phyloP scores from a whole-genome alignment of 345 rosid species.

The Abelmoschus esculentus region DNA sequence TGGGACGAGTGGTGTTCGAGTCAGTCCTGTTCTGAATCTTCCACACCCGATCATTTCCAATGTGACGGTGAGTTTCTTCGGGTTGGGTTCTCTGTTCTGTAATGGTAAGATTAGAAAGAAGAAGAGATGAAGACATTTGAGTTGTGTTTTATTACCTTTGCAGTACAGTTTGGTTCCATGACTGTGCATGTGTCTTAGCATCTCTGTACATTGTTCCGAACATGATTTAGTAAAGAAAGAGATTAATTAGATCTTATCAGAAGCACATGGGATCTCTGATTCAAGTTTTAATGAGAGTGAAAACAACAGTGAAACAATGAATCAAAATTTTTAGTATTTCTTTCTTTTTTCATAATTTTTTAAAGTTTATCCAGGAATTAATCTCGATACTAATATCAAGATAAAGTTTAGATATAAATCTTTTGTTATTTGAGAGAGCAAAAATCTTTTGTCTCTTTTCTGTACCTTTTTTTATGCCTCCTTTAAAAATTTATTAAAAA shows the following conservation, averaged over 20 bases:
- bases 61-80: constrained; percentile 51
- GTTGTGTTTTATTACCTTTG: too few species aligned
- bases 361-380: too few species aligned
- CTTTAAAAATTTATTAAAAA: too few species aligned
- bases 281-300: constrained; percentile 1
- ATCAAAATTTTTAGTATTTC: neutral
- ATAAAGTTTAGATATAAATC: too few species aligned
- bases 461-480: too few species aligned
- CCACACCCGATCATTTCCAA: constrained; percentile 59
- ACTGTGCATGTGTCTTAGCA: neutral
- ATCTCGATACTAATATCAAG: too few species aligned
- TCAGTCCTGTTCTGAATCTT: constrained; percentile 67
- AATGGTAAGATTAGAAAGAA: constrained; percentile 60
- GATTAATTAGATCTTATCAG: constrained; percentile 16
- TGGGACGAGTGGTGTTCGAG: constrained; percentile 50
- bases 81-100: constrained; percentile 71
- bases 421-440: too few species aligned
- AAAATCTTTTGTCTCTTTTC: too few species aligned
- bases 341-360: too few species aligned
- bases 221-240: constrained; percentile 7
- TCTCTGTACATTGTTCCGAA: constrained; percentile 28
- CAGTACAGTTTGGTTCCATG: neutral
- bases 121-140: constrained; percentile 28
- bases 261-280: neutral
- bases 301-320: constrained; percentile 2